A percentile compares a stretch with the other conserved stretches of the same genome.
These are phyloP conservation scores for Aspergillus pseudotamarii DNA, from an alignment of 2,329 filamentous ascomycete species.

Conservation along the genomic window DNA sequence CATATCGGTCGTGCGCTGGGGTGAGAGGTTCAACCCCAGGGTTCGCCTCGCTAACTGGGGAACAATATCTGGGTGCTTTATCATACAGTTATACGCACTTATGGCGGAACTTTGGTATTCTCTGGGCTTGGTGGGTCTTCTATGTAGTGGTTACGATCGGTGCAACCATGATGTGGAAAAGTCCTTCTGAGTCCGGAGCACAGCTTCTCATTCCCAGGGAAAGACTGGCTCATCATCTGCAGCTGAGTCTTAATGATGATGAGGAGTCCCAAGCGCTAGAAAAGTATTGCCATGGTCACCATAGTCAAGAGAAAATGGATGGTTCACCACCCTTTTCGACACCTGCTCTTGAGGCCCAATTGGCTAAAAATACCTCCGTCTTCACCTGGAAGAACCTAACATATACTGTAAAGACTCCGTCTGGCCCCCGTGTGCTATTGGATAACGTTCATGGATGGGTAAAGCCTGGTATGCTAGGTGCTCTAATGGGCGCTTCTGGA, in stretches of 20 bases:
- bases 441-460: slow-evolving; percentile 74
- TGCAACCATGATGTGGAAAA: slow-evolving; percentile 57
- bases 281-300: neutral
- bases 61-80: slow-evolving; percentile 58
- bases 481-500: slow-evolving; percentile 75
- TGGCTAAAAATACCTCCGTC: slow-evolving; percentile 66
- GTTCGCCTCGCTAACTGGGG: slow-evolving; percentile 53
- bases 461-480: slow-evolving; percentile 75
- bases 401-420: slow-evolving; percentile 67
- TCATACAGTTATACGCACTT: slow-evolving; percentile 55
- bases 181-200: slow-evolving; percentile 49
- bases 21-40: slow-evolving; percentile 57
- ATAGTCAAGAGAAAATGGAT: neutral
- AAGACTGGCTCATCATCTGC: slow-evolving; percentile 4
- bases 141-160: slow-evolving; percentile 61
- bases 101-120: slow-evolving; percentile 62
- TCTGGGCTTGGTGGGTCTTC: slow-evolving; percentile 64
- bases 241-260: neutral
- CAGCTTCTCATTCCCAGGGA: slow-evolving; percentile 64
- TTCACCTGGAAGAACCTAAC: slow-evolving; percentile 75
- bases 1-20: slow-evolving; percentile 54
- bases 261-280: neutral
- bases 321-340: neutral
- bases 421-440: slow-evolving; percentile 59
- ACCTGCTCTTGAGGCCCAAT: slow-evolving; percentile 28